Base-by-base conservation (phyloP, 2,329 filamentous ascomycete species). In the Ceratocystis lukuohia region DNA sequence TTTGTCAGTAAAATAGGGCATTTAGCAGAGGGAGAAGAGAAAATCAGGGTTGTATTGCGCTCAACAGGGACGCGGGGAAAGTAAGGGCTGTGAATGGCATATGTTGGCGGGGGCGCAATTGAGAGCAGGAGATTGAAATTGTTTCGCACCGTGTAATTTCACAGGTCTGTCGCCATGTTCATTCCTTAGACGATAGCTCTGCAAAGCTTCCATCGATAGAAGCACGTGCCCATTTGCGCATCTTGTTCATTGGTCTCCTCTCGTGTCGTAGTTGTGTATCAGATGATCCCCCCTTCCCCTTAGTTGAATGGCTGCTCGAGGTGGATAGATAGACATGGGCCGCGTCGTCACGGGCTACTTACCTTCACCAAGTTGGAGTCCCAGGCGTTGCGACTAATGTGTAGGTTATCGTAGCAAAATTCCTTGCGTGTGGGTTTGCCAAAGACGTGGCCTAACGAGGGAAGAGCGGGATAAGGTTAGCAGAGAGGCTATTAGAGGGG, bases 291-390 rank as follows among this genome's bases (percentile, higher is more conserved):
- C 50, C 50, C 25, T 56, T 17, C 50, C 20, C 50, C 20, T 20
- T 30, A 12, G 25, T 56, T 25, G 50, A 28, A 56, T 56, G 20
- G 50, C n/a, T 41, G 37, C 4, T 41, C 1, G 37, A 41, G 8
- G 37, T 3, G 10, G 37, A 41, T 15, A 41, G 37, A 41, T 41
- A 41, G 37, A 41, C 12, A 41, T 41, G 37, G 37, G 12, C 10
- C 10, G 3, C 37, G 37, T 41, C 12, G 3, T 41, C 10, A 41
- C 10, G 37, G 37, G 37, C 2, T 41, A 70, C 82, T 76, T 77
- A 95, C 91, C 88, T 97, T 97, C 79, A 97, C 84, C 74, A 99
- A 80, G 80, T 99, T 99, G 73, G 92, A 96, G 77, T 99, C 94
- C 94, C 94, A 99, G 66, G 94, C 94, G 86, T 99, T 99, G 78